A percentile compares a stretch with the other conserved stretches of the same genome.
Evolutionary conservation across 306 rosid species (phyloP).

Genomic region (Inga leiocalycina): DNA sequence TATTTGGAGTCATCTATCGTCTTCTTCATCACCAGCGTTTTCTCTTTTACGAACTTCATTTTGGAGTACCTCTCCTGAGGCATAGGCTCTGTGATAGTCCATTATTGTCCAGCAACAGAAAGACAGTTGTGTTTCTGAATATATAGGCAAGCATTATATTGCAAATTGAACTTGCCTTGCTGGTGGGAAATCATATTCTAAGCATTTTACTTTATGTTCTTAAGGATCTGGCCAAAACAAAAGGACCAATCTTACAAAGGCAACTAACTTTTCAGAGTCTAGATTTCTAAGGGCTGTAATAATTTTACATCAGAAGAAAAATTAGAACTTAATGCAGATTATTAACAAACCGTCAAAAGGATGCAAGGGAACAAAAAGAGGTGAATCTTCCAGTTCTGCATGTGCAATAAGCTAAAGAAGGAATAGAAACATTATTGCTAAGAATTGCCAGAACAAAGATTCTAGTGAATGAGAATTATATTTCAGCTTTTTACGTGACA

Average conservation of each 20-base stretch:
- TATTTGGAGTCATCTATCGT: too few relatives aligned
- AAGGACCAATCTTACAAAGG: too few relatives aligned
- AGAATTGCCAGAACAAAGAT: background rate
- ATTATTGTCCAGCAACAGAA: slow-evolving; percentile 73
- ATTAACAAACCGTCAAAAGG: too few relatives aligned
- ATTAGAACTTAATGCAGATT: too few relatives aligned
- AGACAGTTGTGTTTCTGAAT: slow-evolving; percentile 31
- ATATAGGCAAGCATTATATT: slow-evolving; percentile 54
- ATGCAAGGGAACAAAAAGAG: too few relatives aligned
- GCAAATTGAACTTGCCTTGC: slow-evolving; percentile 66
- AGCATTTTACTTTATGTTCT: slow-evolving; percentile 59
- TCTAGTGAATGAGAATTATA: background rate
- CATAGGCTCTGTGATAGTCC: slow-evolving; percentile 78
- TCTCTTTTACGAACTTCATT: too few relatives aligned
- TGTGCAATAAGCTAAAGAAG: slow-evolving; percentile 58
- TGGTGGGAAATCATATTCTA: slow-evolving; percentile 57
- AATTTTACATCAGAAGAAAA: too few relatives aligned
- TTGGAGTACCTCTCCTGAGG: slow-evolving; percentile 66
- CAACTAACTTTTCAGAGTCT: too few relatives aligned
- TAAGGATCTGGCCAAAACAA: slow-evolving; percentile 28
- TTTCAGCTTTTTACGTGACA: background rate
- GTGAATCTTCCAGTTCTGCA: too few relatives aligned
- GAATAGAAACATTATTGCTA: background rate
- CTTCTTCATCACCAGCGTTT: too few relatives aligned
- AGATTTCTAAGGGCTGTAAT: too few relatives aligned